Evolutionary conservation across 768 basidiomycete species (phyloP), one percentile per base, ranked within the genome.

Genomic region (Rhodotorula paludigena): DNA sequence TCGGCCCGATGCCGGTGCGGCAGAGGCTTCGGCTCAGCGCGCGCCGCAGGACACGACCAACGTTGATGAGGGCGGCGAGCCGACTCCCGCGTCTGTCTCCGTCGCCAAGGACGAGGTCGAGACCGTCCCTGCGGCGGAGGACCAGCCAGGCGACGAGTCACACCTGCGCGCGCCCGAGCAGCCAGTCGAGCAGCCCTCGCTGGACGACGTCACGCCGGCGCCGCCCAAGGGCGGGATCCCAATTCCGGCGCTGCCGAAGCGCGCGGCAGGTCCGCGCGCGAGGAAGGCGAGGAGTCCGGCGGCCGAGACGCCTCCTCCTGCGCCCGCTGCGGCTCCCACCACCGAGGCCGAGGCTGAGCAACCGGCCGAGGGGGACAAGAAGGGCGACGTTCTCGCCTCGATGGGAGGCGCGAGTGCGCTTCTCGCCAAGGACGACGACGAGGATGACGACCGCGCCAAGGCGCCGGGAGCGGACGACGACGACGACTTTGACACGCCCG

Each of bases 211-310:
- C 21, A 36, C 28, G 51, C 41, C 51, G 32, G 7, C 33, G 55
- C 85, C 89, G 21, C 81, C 87, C 61, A 81, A 91, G 32, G 89
- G 89, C 8, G 88, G n/a, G n/a, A n/a, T 94, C 87, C 84, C 66
- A 15, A 72, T 72, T 33, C 60, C 71, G 6, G 71, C 68, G n/a
- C 41, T 70, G 15, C 68, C 68, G 39, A 65, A 62, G 55, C 52
- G 63, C 2, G 57, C 68, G 23, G 68, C 68, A 3, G 63, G 63
- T 3, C 68, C 68, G 25, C 25, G 52, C 28, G 18, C 63, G 25
- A 33, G 68, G 2, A 59, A 38, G 18, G 39, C 44, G 9, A 59
- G 54, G 30, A 52, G 21, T 20, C 32, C 28, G 30, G 33, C 41
- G 18, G 41, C 8, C 5, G 58, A 33, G 42, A 28, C 35, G 4